phyloP scores from a whole-genome alignment of 1,139 yeast species.

The Meyerozyma guilliermondii region DNA sequence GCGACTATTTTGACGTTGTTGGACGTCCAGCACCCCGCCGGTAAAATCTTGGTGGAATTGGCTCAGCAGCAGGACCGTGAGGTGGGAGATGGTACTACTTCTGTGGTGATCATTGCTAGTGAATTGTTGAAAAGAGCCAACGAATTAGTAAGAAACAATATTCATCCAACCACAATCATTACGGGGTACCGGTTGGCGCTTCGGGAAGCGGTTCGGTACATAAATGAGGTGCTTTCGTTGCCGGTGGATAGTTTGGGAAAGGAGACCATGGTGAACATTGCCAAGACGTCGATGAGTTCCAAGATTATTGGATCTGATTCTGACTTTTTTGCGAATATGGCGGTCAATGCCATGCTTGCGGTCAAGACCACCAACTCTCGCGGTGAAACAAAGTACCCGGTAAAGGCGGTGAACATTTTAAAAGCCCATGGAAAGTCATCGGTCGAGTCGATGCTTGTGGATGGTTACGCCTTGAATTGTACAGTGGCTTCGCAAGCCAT shows the following conservation, averaged over 20 bases:
- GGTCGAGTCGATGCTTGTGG: slow-evolving; percentile 75
- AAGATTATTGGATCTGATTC: slow-evolving; percentile 96
- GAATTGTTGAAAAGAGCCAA: slow-evolving; percentile 91
- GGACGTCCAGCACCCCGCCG: slow-evolving; percentile 99
- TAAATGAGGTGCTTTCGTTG: slow-evolving; percentile 77
- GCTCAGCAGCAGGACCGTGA: slow-evolving; percentile 99
- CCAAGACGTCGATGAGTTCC: slow-evolving; percentile 95
- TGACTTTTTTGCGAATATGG: slow-evolving; percentile 84
- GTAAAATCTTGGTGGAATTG: slow-evolving; percentile 90
- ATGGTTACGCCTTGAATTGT: slow-evolving; percentile 96
- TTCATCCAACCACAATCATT: slow-evolving; percentile 96
- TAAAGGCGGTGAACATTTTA: slow-evolving; percentile 91
- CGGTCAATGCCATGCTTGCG: slow-evolving; percentile 92
- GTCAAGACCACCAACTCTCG: slow-evolving; percentile 86
- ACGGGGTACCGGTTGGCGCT: slow-evolving; percentile 94
- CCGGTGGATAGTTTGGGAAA: slow-evolving; percentile 81
- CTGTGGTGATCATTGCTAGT: slow-evolving; percentile 94
- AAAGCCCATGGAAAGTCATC: slow-evolving; percentile 97
- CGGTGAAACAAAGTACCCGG: slow-evolving; percentile 92
- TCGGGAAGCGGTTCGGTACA: slow-evolving; percentile 86
- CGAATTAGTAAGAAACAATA: slow-evolving; percentile 86
- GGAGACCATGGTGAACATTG: slow-evolving; percentile 78
- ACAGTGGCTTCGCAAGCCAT: slow-evolving; percentile 98
- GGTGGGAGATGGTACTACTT: slow-evolving; percentile 96
- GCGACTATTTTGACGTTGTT: slow-evolving; percentile 88